Base-by-base conservation (phyloP, 2,329 filamentous ascomycete species). In the Pestalotiopsis sp. region DNA sequence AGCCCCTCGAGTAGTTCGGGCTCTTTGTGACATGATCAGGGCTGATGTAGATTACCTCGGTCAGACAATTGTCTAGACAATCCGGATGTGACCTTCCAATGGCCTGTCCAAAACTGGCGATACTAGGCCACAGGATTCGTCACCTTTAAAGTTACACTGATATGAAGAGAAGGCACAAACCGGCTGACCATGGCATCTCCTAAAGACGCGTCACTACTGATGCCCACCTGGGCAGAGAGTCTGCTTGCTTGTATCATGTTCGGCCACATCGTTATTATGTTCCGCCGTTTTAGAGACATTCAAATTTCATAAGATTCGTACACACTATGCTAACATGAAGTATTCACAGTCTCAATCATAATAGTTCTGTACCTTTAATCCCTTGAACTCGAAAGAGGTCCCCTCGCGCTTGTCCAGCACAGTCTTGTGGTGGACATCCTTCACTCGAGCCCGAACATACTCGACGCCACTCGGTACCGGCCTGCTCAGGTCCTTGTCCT, bases 391-490 rank as follows among this genome's bases (percentile, higher is more conserved):
- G 64, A 84, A 84, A 4, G 77, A 76, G 2, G 82, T 84, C 1
- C 82, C 82, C 45, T 81, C 81, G 17, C 82, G 76, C 67, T 80
- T 81, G 39, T 82, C 80, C 49, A 83, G 55, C 4, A 85, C 81
- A 6, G 78, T 80, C 75, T 82, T 83, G 67, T 83, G 69, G 72
- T 84, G 82, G 41, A 84, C 82, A 71, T 84, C 82, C 73, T 80
- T 83, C 27, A 84, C 83, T 9, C 82, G 75, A 1, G 82, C 83
- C 2, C 83, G 78, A 13, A 84, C 82, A 67, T 84, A 85, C 58
- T 84, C 82, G 1, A 80, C 83, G 0, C 82, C 83, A 1, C 79
- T 79, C 0, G 80, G 76, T 1, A 79, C 78, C 4, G 77, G 76
- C 45, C 72, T 73, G 49, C 72, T 79, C 1, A 75, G 66, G 68